A percentile compares a stretch with the other conserved stretches of the same genome.
phyloP scores from a whole-genome alignment of 2,329 filamentous ascomycete species.

The Pseudogymnoascus sp. region DNA sequence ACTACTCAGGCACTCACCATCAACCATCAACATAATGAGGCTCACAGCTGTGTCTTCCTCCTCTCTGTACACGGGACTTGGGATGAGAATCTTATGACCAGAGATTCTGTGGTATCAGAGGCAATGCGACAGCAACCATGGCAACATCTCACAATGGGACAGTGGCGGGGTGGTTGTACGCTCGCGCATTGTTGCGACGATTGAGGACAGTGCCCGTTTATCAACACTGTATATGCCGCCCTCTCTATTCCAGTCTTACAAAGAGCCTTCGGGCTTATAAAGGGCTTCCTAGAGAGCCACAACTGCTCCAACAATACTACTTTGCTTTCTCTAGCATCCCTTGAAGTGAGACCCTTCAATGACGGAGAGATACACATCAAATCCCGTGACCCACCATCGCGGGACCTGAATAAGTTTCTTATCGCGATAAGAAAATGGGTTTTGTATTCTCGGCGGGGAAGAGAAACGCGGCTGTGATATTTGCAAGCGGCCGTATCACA shows the following conservation, averaged over 20 bases:
- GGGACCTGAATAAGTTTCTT: neutral
- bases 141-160: neutral
- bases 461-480: constrained; percentile 1
- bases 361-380: neutral
- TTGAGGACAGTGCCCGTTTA: neutral
- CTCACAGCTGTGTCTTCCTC: neutral
- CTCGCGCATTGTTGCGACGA: neutral
- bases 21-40: neutral
- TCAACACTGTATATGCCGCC: neutral
- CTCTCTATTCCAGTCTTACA: neutral
- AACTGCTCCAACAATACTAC: neutral
- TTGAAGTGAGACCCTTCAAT: neutral
- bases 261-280: neutral
- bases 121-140: neutral
- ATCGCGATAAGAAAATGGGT: constrained; percentile 4
- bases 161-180: neutral
- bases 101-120: neutral
- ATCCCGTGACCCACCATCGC: constrained; percentile 1
- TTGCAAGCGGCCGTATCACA: neutral
- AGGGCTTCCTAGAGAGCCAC: neutral
- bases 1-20: neutral
- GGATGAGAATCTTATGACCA: neutral
- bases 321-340: neutral
- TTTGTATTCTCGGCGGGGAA: constrained; percentile 1
- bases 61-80: neutral